Evolutionary conservation across 768 basidiomycete genomes (phyloP).

Genomic region (Lactarius evosmus): DNA sequence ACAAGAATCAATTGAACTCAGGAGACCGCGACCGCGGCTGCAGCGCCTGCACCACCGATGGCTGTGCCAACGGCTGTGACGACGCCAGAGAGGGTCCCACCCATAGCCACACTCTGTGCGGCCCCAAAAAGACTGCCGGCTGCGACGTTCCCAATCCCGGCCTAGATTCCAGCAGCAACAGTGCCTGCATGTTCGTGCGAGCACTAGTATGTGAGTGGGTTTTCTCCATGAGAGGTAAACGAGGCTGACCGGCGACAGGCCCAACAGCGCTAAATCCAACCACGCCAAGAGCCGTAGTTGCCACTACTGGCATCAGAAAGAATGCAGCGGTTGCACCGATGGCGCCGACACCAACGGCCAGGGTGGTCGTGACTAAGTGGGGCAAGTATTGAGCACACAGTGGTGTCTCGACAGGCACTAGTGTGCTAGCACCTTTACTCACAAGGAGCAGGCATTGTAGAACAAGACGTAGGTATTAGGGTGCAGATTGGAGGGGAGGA

Average conservation of each 20-base stretch:
- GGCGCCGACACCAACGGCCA: neutral
- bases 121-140: neutral
- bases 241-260: constrained; percentile 6
- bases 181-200: neutral
- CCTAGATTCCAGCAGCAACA: constrained; percentile 5
- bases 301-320: neutral
- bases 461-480: neutral
- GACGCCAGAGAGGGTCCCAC: neutral
- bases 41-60: neutral
- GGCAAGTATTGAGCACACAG: too few relatives aligned
- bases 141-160: neutral
- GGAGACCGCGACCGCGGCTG: neutral
- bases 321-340: neutral
- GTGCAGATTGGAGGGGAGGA: too few relatives aligned
- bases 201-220: neutral
- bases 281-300: neutral
- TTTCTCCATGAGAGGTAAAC: neutral
- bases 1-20: neutral
- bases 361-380: neutral
- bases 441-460: neutral
- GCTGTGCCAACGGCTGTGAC: neutral
- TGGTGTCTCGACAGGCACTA: too few relatives aligned
- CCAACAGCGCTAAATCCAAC: constrained; percentile 11
- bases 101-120: constrained; percentile 10
- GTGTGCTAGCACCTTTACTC: neutral